Evolutionary conservation across 495 filamentous ascomycete genomes (phyloP), one percentile per base, ranked within the genome.

Genomic region (Xylaria acuta): DNA sequence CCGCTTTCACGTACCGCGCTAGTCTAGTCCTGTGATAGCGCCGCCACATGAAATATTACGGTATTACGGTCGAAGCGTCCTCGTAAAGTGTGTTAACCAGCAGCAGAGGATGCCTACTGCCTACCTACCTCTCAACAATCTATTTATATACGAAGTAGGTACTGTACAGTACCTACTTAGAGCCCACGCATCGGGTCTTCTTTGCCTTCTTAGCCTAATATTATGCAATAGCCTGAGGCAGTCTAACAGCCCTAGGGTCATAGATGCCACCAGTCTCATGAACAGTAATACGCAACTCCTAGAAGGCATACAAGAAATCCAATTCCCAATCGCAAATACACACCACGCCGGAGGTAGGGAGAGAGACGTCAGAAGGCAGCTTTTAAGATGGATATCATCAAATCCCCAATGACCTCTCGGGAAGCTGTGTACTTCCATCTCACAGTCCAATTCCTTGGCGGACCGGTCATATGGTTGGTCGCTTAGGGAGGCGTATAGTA

Each of bases 21-120:
- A 60, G 34, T 38, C 30, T 22, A 12, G 58, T 38, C 58, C 34
- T 25, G 58, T 40, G 6, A 60, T 60, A 60, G 58, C 54, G 54
- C 51, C 27, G 9, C 9, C 22, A 25, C 8, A 12, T 27, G 9
- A 11, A 56, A 4, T 16, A 30, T 30, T 27, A 25, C n/a, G 5
- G 27, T 25, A 25, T 11, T 30, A 25, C 8, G n/a, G 9, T 27
- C 51, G 0, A 18, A 20, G 45, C 7, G 16, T 18, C 45, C 4
- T 25, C n/a, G 7, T 53, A 25, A 53, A 27, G 20, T 25, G 22
- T 27, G 1, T 27, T 5, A 47, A 47, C 1, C 18, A 47, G n/a
- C n/a, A 41, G 40, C 40, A 41, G 14, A 41, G 16, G 12, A 43
- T 43, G n/a, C n/a, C n/a, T n/a, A n/a, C n/a, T n/a, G n/a, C n/a